Evolutionary conservation across 2,329 filamentous ascomycete species (phyloP).

Genomic region (Aureobasidium pullulans): DNA sequence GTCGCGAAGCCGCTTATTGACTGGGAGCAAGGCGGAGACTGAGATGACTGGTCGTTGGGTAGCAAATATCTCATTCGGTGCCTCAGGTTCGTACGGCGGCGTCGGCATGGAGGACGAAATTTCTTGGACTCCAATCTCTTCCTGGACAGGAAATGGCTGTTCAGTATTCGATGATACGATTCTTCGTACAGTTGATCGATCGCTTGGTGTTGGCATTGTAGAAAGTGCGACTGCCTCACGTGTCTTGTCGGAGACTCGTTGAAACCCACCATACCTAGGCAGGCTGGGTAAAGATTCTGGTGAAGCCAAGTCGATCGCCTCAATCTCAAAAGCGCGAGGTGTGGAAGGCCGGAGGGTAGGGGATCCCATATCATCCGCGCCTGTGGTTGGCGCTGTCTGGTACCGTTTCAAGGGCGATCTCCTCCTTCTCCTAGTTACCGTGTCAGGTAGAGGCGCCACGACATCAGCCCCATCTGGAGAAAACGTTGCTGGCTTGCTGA

Average conservation of each 20-base stretch:
- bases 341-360: constrained; percentile 10
- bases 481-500: not conserved
- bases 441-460: constrained; percentile 21
- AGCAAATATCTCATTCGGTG: not conserved
- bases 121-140: not conserved
- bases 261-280: not conserved
- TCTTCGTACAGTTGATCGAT: not conserved
- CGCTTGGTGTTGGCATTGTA: not conserved
- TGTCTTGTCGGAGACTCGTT: not conserved
- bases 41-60: not conserved
- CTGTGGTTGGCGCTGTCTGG: constrained; percentile 23
- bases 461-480: not conserved
- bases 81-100: not conserved
- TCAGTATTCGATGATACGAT: not conserved
- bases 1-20: not conserved
- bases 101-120: constrained; percentile 8
- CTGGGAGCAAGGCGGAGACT: not conserved
- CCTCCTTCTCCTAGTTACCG: constrained; percentile 26
- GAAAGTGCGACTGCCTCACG: not conserved
- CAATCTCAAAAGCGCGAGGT: constrained; percentile 10
- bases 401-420: constrained; percentile 23
- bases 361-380: constrained; percentile 6
- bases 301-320: constrained; percentile 19
- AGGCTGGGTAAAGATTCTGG: constrained; percentile 12
- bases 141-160: not conserved